Evolutionary conservation across 306 rosid species (phyloP).

Genomic region (Sphenostylis stenocarpa): DNA sequence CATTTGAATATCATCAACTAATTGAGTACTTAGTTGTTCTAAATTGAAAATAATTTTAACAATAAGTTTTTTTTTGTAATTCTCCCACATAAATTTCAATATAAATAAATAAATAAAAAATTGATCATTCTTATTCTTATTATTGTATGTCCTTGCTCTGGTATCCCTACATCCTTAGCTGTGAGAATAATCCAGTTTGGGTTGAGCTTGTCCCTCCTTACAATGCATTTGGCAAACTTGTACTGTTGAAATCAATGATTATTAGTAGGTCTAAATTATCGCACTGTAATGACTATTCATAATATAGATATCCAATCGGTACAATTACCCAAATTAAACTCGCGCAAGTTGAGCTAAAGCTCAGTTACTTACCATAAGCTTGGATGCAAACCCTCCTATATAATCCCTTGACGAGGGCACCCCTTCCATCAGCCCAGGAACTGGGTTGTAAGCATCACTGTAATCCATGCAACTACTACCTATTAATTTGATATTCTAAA

Average conservation of each 20-base stretch:
- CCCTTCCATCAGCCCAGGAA: slow-evolving; percentile 90
- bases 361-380: slow-evolving; percentile 74
- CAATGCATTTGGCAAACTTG: background rate
- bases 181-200: background rate
- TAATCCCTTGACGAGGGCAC: slow-evolving; percentile 91
- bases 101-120: no score
- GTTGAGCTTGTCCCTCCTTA: background rate
- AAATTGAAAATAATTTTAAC: background rate
- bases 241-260: background rate
- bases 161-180: background rate
- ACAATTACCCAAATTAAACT: slow-evolving; percentile 18
- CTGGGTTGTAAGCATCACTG: slow-evolving; percentile 95
- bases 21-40: background rate
- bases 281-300: background rate
- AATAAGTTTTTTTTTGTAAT: background rate
- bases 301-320: slow-evolving; percentile 3
- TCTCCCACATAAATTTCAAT: background rate
- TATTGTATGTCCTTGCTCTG: background rate
- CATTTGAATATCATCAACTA: background rate
- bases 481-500: slow-evolving; percentile 12
- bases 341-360: background rate
- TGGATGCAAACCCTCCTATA: slow-evolving; percentile 89
- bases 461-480: slow-evolving; percentile 27
- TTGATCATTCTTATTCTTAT: background rate
- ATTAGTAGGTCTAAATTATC: background rate